These are phyloP conservation scores for Albatrellus ellisii DNA, from an alignment of 768 basidiomycete genomes.

Conservation along the genomic window DNA sequence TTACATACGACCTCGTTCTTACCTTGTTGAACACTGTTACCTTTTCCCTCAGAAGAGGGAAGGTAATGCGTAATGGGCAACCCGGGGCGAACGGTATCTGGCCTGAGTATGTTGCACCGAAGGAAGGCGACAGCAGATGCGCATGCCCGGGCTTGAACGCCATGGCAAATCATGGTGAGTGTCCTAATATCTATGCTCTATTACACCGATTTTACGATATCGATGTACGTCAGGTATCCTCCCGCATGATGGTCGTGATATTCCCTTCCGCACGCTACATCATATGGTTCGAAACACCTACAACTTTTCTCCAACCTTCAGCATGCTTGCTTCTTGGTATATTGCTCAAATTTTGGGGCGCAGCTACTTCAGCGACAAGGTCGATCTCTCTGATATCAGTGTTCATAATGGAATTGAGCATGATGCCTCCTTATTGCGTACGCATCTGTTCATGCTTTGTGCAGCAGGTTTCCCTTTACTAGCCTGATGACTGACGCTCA, in stretches of 20 bases:
- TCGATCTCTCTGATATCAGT: conserved; percentile 55
- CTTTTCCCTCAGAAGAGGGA: no score
- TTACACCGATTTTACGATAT: background rate
- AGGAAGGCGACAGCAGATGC: conserved; percentile 53
- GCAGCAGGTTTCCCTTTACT: background rate
- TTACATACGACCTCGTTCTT: no score
- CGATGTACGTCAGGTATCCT: conserved; percentile 22
- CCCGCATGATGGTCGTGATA: conserved; percentile 54
- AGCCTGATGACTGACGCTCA: no score
- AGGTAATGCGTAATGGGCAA: conserved; percentile 39
- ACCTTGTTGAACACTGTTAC: no score
- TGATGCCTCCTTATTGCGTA: conserved; percentile 49
- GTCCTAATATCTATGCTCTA: background rate
- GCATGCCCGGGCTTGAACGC: conserved; percentile 70
- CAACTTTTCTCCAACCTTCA: conserved; percentile 62
- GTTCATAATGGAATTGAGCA: conserved; percentile 70
- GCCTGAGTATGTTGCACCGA: conserved; percentile 51
- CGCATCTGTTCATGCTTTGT: conserved; percentile 19
- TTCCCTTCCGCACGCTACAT: conserved; percentile 41
- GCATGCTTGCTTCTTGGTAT: conserved; percentile 48
- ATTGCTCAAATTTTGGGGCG: conserved; percentile 45
- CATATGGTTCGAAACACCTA: conserved; percentile 38
- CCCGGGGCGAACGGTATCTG: conserved; percentile 50
- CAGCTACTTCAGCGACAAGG: conserved; percentile 39
- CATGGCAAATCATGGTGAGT: conserved; percentile 72